Percentiles rank a stretch among this genome's conserved stretches.
Conservation (phyloP, 441 rosid species). For the Pelargonium cotyledonis region DNA sequence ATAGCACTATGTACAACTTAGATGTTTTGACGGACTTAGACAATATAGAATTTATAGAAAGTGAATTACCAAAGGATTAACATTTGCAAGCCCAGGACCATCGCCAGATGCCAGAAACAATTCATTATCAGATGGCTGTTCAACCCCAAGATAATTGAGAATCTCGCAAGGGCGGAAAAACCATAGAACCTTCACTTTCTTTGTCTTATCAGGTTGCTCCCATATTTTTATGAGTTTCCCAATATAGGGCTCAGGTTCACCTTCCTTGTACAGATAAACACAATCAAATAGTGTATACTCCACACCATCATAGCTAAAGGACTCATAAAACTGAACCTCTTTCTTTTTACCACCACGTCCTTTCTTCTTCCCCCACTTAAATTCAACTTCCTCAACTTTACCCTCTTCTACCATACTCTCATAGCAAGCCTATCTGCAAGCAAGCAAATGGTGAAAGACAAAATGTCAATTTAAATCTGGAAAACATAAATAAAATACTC, state of each 20-base stretch:
- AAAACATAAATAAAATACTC: not conserved
- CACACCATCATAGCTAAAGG: conserved; percentile 58
- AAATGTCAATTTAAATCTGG: conserved; percentile 17
- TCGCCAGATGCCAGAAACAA: conserved; percentile 78
- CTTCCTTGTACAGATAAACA: conserved; percentile 41
- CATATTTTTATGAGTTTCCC: conserved; percentile 73
- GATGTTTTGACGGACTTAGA: not conserved
- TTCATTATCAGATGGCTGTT: conserved; percentile 43
- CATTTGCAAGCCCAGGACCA: conserved; percentile 62
- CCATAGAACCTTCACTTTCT: conserved; percentile 71
- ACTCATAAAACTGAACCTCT: conserved; percentile 62
- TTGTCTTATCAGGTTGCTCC: conserved; percentile 46
- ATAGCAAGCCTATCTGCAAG: conserved; percentile 18
- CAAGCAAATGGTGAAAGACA: conserved; percentile 1
- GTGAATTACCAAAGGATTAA: conserved; percentile 71
- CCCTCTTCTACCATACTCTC: conserved; percentile 45
- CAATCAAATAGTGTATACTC: conserved; percentile 63
- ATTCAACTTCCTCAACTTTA: conserved; percentile 37
- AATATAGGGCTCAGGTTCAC: conserved; percentile 51
- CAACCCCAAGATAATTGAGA: conserved; percentile 34
- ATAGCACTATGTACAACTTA: not conserved
- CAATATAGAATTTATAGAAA: conserved; percentile 11
- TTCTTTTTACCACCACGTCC: conserved; percentile 56
- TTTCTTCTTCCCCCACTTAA: conserved; percentile 70
- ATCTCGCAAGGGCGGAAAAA: conserved; percentile 68